Conservation (phyloP, 2,329 filamentous ascomycete genomes). For the Exophiala phaeomuriformis region DNA sequence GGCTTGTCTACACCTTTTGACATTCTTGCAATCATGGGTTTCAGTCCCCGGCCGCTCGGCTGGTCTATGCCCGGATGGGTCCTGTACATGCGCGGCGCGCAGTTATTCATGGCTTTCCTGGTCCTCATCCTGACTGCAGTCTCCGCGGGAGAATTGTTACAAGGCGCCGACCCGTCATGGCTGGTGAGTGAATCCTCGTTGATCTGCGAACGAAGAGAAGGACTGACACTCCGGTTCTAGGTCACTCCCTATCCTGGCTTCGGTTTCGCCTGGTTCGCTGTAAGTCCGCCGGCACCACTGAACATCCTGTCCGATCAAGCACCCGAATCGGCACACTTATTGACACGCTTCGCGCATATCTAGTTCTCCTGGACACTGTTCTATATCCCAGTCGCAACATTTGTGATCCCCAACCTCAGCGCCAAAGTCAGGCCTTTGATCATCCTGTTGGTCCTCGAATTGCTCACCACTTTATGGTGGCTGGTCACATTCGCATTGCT, state of each 20-base stretch:
- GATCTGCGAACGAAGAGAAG: not conserved
- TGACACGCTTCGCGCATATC: too few relatives aligned
- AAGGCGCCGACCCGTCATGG: not conserved
- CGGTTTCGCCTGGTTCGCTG: constrained; percentile 11
- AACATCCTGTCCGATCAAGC: too few relatives aligned
- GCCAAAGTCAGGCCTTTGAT: not conserved
- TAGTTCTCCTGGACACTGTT: constrained; percentile 9
- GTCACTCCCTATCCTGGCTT: constrained; percentile 4
- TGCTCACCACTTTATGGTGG: constrained; percentile 10
- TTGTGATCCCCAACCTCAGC: constrained; percentile 1
- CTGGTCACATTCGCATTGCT: constrained; percentile 7
- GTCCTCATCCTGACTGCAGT: constrained; percentile 62
- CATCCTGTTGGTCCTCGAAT: constrained; percentile 4
- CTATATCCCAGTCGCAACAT: constrained; percentile 3
- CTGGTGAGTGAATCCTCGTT: not conserved
- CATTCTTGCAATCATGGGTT: not conserved
- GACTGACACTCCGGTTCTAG: not conserved
- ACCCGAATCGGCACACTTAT: too few relatives aligned
- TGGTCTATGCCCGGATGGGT: constrained; percentile 27
- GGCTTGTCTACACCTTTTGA: too few relatives aligned
- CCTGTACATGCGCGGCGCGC: constrained; percentile 57
- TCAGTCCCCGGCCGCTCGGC: not conserved
- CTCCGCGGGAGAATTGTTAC: constrained; percentile 1
- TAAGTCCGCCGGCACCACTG: not conserved
- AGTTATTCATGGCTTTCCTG: constrained; percentile 62